Conservation (phyloP, 106 monocot genomes). For the Agapanthus africanus region DNA sequence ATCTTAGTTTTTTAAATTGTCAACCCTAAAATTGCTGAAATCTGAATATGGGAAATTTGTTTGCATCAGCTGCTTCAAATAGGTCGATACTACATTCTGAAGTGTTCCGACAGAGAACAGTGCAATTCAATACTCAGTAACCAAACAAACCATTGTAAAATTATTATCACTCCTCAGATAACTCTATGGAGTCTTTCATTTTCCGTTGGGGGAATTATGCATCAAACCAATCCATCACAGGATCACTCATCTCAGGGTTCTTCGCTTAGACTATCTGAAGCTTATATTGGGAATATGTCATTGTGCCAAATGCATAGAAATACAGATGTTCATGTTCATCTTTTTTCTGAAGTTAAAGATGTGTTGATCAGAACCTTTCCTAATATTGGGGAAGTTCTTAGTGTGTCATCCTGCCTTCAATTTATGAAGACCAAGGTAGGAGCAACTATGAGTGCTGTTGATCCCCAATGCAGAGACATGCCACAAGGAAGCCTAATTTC, state of each 20-base stretch:
- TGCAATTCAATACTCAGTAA: slow-evolving; percentile 1
- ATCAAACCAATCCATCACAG: slow-evolving; percentile 4
- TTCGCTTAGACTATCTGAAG: slow-evolving; percentile 7
- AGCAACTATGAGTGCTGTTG: slow-evolving; percentile 13
- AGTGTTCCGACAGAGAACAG: slow-evolving; percentile 22
- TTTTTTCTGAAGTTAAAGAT: slow-evolving; percentile 26
- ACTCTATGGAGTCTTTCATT: slow-evolving; percentile 46
- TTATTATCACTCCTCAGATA: slow-evolving; percentile 28
- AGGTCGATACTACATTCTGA: slow-evolving; percentile 58
- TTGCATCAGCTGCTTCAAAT: slow-evolving; percentile 34
- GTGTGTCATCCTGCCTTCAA: slow-evolving; percentile 48
- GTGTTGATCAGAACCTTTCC: slow-evolving; percentile 14
- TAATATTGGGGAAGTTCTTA: slow-evolving; percentile 22
- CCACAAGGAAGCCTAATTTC: slow-evolving; percentile 53
- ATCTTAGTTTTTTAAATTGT: neutral
- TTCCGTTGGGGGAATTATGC: slow-evolving; percentile 17
- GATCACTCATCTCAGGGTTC: slow-evolving; percentile 14
- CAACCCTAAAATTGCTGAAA: slow-evolving; percentile 8
- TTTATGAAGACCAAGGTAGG: slow-evolving; percentile 20
- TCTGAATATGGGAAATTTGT: slow-evolving; percentile 4
- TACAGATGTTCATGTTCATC: slow-evolving; percentile 36
- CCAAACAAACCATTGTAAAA: slow-evolving; percentile 20
- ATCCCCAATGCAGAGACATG: slow-evolving; percentile 15
- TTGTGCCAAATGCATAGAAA: slow-evolving; percentile 12
- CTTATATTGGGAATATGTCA: neutral